Evolutionary conservation across 2,329 filamentous ascomycete species (phyloP).

Genomic region (Alternaria dauci): DNA sequence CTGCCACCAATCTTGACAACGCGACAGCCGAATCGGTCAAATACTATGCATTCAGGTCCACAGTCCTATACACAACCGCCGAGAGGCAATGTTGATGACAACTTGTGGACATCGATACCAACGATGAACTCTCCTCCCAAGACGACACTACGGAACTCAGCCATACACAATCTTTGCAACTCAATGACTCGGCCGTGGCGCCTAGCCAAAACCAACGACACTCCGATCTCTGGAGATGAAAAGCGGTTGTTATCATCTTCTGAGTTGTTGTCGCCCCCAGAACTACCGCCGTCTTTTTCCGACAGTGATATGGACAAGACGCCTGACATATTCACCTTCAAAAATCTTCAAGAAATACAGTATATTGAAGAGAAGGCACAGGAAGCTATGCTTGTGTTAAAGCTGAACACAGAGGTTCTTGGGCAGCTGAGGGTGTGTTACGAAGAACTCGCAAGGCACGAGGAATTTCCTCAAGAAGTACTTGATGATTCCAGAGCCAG

Average conservation of each 20-base stretch:
- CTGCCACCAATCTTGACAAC: no score
- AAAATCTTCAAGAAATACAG: slow-evolving; percentile 46
- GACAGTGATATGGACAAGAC: background rate
- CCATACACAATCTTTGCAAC: no score
- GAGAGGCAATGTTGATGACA: no score
- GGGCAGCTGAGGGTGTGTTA: slow-evolving; percentile 28
- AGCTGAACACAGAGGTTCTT: slow-evolving; percentile 46
- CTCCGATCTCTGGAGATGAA: background rate
- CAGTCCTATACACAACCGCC: no score
- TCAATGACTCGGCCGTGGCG: no score
- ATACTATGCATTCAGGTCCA: no score
- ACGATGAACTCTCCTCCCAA: no score
- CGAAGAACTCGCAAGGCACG: background rate
- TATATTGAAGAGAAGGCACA: slow-evolving; percentile 51
- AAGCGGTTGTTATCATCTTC: background rate
- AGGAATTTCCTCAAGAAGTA: no score
- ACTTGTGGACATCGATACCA: no score
- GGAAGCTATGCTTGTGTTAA: slow-evolving; percentile 44
- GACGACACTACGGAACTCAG: no score
- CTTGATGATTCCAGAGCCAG: no score
- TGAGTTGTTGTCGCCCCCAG: background rate
- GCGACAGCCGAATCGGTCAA: no score
- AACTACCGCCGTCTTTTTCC: background rate
- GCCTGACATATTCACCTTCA: slow-evolving; percentile 37
- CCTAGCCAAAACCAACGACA: background rate